Percentiles rank a stretch among this genome's conserved stretches.
Conservation (phyloP, 2,329 filamentous ascomycete species). For the Scleromitrula shiraiana region DNA sequence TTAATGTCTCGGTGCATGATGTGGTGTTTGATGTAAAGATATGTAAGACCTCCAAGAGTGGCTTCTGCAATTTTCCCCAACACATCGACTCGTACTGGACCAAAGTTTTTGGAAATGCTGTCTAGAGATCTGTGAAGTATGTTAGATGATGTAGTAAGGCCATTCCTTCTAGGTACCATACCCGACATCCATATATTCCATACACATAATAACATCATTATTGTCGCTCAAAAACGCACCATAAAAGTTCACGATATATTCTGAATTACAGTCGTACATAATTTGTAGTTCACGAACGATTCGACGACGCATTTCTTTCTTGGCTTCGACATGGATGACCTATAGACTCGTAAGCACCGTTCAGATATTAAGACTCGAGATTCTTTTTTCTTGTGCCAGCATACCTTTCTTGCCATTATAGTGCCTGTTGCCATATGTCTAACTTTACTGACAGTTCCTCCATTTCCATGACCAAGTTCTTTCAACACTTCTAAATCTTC, state of each 20-base stretch:
- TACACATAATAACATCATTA: conserved; percentile 98
- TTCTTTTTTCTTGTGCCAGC: conserved; percentile 13
- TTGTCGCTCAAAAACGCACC: conserved; percentile 94
- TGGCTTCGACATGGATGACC: conserved; percentile 97
- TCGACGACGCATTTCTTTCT: conserved; percentile 92
- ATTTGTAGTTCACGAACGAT: conserved; percentile 97
- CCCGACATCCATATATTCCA: conserved; percentile 99
- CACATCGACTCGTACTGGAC: conserved; percentile 90
- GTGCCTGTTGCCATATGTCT: conserved; percentile 91
- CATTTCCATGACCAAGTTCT: conserved; percentile 92
- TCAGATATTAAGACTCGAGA: background rate
- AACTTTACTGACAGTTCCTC: conserved; percentile 97
- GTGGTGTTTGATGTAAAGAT: conserved; percentile 89
- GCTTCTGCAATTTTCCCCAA: conserved; percentile 97
- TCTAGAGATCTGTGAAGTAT: conserved; percentile 65
- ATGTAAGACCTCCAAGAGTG: conserved; percentile 84
- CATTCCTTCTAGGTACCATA: conserved; percentile 42
- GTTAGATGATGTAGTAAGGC: conserved; percentile 22
- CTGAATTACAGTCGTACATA: conserved; percentile 95
- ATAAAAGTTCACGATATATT: conserved; percentile 96
- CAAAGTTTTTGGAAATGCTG: conserved; percentile 87
- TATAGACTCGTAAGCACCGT: conserved; percentile 32
- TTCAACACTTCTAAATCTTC: conserved; percentile 91
- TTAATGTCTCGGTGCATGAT: conserved; percentile 99
- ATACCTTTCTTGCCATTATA: conserved; percentile 94